Evolutionary conservation across 2,329 filamentous ascomycete genomes (phyloP).

Genomic region (Ramularia endophylla): DNA sequence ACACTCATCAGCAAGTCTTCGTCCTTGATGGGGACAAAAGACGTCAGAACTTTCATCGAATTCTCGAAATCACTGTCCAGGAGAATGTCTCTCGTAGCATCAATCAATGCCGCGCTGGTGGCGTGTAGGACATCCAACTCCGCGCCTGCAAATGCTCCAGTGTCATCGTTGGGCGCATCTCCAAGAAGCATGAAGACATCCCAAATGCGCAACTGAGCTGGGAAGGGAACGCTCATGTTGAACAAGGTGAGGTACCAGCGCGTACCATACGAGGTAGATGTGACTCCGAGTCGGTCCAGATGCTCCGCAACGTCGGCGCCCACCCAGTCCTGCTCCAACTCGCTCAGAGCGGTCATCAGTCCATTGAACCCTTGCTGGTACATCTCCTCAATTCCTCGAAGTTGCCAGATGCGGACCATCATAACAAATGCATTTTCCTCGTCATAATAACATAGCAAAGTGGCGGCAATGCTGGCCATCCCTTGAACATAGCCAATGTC

Average conservation of each 20-base stretch:
- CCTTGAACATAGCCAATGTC: slow-evolving; percentile 95
- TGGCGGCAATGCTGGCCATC: slow-evolving; percentile 91
- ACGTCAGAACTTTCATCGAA: slow-evolving; percentile 93
- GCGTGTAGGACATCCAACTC: slow-evolving; percentile 87
- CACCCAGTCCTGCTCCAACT: slow-evolving; percentile 83
- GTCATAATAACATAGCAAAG: slow-evolving; percentile 92
- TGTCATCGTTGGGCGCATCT: slow-evolving; percentile 43
- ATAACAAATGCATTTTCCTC: slow-evolving; percentile 94
- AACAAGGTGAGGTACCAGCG: slow-evolving; percentile 97
- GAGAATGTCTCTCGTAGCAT: slow-evolving; percentile 81
- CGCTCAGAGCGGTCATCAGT: slow-evolving; percentile 75
- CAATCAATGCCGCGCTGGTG: slow-evolving; percentile 80
- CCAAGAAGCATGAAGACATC: slow-evolving; percentile 96
- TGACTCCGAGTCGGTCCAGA: slow-evolving; percentile 71
- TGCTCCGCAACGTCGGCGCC: slow-evolving; percentile 72
- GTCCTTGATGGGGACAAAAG: slow-evolving; percentile 89
- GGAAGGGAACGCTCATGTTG: slow-evolving; percentile 92
- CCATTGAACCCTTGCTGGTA: slow-evolving; percentile 82
- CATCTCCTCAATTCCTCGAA: slow-evolving; percentile 76
- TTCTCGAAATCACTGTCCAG: slow-evolving; percentile 95
- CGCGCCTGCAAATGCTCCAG: slow-evolving; percentile 44
- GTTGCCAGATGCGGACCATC: slow-evolving; percentile 89
- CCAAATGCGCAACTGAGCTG: slow-evolving; percentile 92
- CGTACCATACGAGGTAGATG: slow-evolving; percentile 88
- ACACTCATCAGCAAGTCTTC: slow-evolving; percentile 91